Conservation (phyloP, 768 basidiomycete genomes). For the Suillus hirtellus region DNA sequence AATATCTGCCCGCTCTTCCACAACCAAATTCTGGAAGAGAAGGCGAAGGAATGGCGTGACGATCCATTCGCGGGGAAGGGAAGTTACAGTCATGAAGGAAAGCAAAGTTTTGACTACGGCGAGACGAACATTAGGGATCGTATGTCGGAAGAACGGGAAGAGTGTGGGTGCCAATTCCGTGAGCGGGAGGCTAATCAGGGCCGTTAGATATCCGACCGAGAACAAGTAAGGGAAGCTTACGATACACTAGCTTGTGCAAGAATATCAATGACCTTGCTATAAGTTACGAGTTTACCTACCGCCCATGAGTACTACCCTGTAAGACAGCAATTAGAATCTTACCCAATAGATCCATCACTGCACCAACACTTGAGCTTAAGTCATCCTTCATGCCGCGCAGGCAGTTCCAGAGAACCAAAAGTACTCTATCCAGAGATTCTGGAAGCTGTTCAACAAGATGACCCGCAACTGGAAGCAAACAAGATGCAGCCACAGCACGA, state of each 20-base stretch:
- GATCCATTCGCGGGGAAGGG: constrained; percentile 82
- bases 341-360: constrained; percentile 98
- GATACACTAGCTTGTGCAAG: constrained; percentile 67
- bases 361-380: constrained; percentile 91
- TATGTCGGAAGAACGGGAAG: constrained; percentile 97
- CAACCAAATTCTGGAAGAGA: constrained; percentile 90
- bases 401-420: constrained; percentile 89
- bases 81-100: constrained; percentile 79
- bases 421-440: constrained; percentile 67
- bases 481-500: constrained; percentile 90
- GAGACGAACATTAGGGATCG: constrained; percentile 88
- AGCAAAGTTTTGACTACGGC: constrained; percentile 89
- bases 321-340: constrained; percentile 18
- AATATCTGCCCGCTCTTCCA: constrained; percentile 87
- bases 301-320: constrained; percentile 11
- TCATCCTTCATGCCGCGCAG: constrained; percentile 94
- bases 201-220: constrained; percentile 10
- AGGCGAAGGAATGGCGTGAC: constrained; percentile 73
- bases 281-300: constrained; percentile 80
- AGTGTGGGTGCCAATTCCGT: constrained; percentile 81
- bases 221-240: constrained; percentile 48
- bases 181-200: constrained; percentile 62
- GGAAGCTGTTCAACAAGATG: constrained; percentile 77
- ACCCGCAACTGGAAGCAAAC: constrained; percentile 83
- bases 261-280: constrained; percentile 73